A percentile compares a stretch with the other conserved stretches of the same genome.
phyloP scores from a whole-genome alignment of 2,329 filamentous ascomycete species.

The Alternaria panax region DNA sequence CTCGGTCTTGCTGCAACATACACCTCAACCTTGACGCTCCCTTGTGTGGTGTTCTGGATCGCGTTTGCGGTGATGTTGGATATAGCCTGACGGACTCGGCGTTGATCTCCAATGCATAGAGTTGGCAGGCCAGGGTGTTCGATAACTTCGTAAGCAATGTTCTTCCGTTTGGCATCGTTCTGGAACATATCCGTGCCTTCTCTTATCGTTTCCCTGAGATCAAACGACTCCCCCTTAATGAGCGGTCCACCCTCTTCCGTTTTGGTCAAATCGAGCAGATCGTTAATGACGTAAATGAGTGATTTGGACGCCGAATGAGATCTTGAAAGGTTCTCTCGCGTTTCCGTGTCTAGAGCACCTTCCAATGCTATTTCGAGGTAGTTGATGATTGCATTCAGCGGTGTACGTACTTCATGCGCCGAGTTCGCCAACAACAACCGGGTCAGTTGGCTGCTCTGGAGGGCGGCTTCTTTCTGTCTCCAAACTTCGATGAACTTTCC shows the following conservation, averaged over 20 bases:
- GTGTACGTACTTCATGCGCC: conserved; percentile 89
- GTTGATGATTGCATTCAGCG: conserved; percentile 92
- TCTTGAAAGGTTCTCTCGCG: conserved; percentile 80
- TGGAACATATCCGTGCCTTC: conserved; percentile 80
- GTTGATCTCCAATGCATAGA: conserved; percentile 78
- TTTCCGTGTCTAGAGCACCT: conserved; percentile 79
- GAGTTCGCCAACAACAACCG: conserved; percentile 83
- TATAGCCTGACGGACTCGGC: conserved; percentile 81
- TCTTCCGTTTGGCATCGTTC: conserved; percentile 77
- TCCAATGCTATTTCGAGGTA: conserved; percentile 92
- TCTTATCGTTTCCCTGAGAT: conserved; percentile 72
- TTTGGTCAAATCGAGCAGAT: conserved; percentile 86
- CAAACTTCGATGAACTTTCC: conserved; percentile 91
- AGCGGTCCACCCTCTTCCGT: conserved; percentile 81
- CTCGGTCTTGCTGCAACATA: conserved; percentile 59
- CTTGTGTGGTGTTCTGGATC: conserved; percentile 75
- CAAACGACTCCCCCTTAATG: conserved; percentile 81
- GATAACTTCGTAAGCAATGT: conserved; percentile 72
- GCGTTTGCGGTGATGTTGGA: conserved; percentile 87
- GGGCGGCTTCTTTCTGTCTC: conserved; percentile 85
- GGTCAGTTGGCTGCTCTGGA: conserved; percentile 84
- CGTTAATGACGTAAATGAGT: conserved; percentile 92
- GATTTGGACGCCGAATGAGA: conserved; percentile 93
- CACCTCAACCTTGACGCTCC: conserved; percentile 74
- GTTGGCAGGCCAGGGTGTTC: conserved; percentile 73